Percentiles rank a stretch among this genome's conserved stretches.
Evolutionary conservation across 1,139 yeast genomes (phyloP).

Genomic region (Hemisphaericaspora xylanilytica): DNA sequence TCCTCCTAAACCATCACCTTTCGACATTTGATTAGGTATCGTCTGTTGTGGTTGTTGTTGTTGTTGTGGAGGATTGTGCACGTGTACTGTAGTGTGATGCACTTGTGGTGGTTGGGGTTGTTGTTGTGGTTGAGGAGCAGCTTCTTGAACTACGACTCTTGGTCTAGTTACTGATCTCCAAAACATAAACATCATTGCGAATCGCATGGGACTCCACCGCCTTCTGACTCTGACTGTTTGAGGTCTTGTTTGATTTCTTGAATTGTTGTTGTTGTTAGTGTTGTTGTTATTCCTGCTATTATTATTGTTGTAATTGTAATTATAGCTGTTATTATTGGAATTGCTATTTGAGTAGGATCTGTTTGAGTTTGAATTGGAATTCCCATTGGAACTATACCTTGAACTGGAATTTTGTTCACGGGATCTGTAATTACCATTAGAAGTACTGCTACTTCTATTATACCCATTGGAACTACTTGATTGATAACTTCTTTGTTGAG

Average conservation of each 20-base stretch:
- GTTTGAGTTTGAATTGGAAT: not conserved
- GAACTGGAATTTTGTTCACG: not conserved
- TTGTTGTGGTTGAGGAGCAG: not conserved
- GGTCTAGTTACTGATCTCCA: conserved; percentile 11
- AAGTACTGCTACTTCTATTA: no score
- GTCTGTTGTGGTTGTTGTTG: conserved; percentile 1
- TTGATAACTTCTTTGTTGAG: conserved; percentile 2
- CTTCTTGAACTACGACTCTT: conserved; percentile 3
- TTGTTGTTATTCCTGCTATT: not conserved
- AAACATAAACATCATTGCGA: conserved; percentile 15
- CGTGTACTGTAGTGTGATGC: conserved; percentile 5
- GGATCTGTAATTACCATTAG: conserved; percentile 1
- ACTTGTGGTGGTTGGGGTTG: not conserved
- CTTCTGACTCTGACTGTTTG: conserved; percentile 6
- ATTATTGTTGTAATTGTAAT: conserved; percentile 1
- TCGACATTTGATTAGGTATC: not conserved
- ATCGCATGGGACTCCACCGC: conserved; percentile 9
- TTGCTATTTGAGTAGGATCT: no score
- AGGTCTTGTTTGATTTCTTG: not conserved
- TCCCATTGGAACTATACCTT: not conserved
- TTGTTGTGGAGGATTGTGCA: conserved; percentile 9
- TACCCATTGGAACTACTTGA: no score
- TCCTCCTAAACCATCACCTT: no score
- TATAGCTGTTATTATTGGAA: conserved; percentile 1
- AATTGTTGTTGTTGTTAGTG: conserved; percentile 4